These are phyloP conservation scores for Babesia bovis DNA, from an alignment of 169 alveolate species.

Conservation along the genomic window DNA sequence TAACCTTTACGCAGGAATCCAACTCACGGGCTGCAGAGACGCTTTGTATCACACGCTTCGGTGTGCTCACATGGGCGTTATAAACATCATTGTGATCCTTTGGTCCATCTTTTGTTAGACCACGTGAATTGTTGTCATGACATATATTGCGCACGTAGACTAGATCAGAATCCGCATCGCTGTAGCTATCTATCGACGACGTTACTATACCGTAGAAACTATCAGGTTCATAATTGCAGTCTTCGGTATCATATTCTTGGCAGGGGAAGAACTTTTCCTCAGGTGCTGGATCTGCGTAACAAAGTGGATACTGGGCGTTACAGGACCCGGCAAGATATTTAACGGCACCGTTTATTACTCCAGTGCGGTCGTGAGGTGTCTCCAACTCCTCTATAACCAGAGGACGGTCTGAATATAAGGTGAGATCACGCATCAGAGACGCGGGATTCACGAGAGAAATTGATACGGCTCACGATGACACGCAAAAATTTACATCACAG, in stretches of 20 bases:
- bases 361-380: slow-evolving; percentile 48
- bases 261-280: slow-evolving; percentile 28
- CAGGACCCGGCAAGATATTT: slow-evolving; percentile 63
- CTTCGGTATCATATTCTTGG: neutral
- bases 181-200: neutral
- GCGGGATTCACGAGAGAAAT: neutral
- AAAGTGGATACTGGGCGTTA: slow-evolving; percentile 26
- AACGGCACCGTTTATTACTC: slow-evolving; percentile 44
- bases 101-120: neutral
- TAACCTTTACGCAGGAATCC: neutral
- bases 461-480: too few relatives aligned
- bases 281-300: neutral
- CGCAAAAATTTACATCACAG: too few relatives aligned
- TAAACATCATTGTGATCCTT: neutral
- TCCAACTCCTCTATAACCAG: slow-evolving; percentile 61
- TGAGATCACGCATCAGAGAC: neutral
- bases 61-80: neutral
- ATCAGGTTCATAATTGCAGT: neutral
- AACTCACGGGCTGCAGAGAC: neutral
- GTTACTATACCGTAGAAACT: neutral
- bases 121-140: neutral
- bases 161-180: slow-evolving; percentile 25
- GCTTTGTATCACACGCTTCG: neutral
- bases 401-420: slow-evolving; percentile 34
- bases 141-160: slow-evolving; percentile 10